Base-by-base conservation (phyloP, 208 protist genomes). In the Acanthamoeba lenticulata region DNA sequence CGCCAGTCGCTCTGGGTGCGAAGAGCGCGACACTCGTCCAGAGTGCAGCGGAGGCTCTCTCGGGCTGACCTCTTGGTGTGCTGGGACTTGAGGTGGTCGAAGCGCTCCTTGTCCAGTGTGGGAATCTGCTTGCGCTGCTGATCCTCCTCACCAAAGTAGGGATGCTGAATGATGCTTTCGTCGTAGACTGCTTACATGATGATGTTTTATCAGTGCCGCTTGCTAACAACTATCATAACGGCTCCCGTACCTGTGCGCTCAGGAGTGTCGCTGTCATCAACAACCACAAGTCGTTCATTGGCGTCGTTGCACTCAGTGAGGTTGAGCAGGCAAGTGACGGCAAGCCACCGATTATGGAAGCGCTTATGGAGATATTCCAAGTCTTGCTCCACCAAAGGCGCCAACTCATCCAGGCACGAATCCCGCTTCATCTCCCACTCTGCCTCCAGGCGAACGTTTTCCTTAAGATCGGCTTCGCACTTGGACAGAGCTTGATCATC, bases 221-320 rank as follows among this genome's bases (percentile, higher is more conserved):
- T n/a, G n/a, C n/a, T n/a, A n/a, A n/a, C n/a, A n/a, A n/a, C n/a
- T n/a, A n/a, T n/a, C n/a, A n/a, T n/a, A n/a, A n/a, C n/a, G n/a
- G n/a, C n/a, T n/a, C n/a, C n/a, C n/a, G n/a, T n/a, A n/a, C n/a
- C n/a, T n/a, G n/a, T n/a, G n/a, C n/a, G n/a, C n/a, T n/a, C n/a
- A n/a, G n/a, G n/a, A n/a, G n/a, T n/a, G n/a, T n/a, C n/a, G n/a
- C n/a, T n/a, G n/a, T n/a, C n/a, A n/a, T n/a, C n/a, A n/a, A n/a
- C 62, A 72, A 72, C 21, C 21, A 72, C 62, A 34, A 7, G 62
- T 7, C 13, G 13, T 7, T 72, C 62, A 32, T 72, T 72, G 13
- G 7, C 62, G n/a, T 72, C 62, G 62, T 72, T 72, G n/a, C 62
- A 72, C 62, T 72, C 62, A 7, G 62, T 72, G n/a, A 72, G 62